Conservation (phyloP, 441 rosid genomes). For the Aleurites moluccanus region DNA sequence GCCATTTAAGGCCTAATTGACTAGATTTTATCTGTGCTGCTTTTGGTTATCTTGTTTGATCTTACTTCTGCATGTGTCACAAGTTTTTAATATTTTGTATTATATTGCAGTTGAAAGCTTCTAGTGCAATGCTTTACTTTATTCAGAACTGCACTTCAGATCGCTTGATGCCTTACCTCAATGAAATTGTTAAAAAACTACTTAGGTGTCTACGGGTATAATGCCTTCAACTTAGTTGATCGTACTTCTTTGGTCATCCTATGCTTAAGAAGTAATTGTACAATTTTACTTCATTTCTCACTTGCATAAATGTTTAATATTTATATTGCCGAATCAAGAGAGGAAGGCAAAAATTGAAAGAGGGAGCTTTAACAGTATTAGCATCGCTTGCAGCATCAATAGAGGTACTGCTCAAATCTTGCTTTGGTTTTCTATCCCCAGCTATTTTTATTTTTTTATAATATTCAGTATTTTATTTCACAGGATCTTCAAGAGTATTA, state of each 20-base stretch:
- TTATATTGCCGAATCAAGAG: slow-evolving; percentile 28
- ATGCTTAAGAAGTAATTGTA: too few relatives aligned
- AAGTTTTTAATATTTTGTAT: slow-evolving; percentile 1
- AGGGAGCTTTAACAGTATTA: slow-evolving; percentile 48
- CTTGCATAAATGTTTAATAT: background rate
- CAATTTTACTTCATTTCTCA: background rate
- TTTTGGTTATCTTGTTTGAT: background rate
- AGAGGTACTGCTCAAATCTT: slow-evolving; percentile 30
- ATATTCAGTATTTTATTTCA: background rate
- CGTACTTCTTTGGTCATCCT: background rate
- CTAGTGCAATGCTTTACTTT: slow-evolving; percentile 49
- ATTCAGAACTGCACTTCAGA: slow-evolving; percentile 51
- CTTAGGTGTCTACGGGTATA: slow-evolving; percentile 52
- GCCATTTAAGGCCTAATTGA: background rate
- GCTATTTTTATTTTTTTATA: background rate
- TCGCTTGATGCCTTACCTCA: slow-evolving; percentile 44
- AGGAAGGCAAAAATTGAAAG: slow-evolving; percentile 49
- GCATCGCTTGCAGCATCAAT: slow-evolving; percentile 55
- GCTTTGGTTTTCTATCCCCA: background rate
- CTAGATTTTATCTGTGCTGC: background rate
- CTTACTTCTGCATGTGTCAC: background rate
- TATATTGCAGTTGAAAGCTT: slow-evolving; percentile 49
- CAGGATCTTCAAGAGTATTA: slow-evolving; percentile 56
- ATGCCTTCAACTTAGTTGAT: background rate
- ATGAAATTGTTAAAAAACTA: slow-evolving; percentile 52